These are phyloP conservation scores for Candida taoyuanica DNA, from an alignment of 805 yeast genomes.

Conservation along the genomic window DNA sequence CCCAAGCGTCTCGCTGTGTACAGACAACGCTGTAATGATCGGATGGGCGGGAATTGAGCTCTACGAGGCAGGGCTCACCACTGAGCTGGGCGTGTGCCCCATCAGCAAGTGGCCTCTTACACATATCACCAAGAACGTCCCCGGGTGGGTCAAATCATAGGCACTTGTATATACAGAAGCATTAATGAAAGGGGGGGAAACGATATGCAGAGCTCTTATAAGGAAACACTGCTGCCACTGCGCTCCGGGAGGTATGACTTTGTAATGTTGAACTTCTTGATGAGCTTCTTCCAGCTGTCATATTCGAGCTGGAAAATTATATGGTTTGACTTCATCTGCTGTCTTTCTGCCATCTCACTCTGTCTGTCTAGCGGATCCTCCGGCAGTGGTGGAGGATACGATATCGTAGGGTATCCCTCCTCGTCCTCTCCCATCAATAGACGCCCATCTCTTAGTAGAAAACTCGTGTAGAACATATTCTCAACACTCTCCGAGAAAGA, in stretches of 20 bases:
- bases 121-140: conserved; percentile 38
- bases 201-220: too few species aligned
- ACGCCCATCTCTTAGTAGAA: conserved; percentile 69
- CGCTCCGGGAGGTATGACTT: conserved; percentile 44
- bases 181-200: too few species aligned
- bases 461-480: conserved; percentile 78
- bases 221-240: neutral
- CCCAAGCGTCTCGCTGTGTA: conserved; percentile 71
- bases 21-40: conserved; percentile 96
- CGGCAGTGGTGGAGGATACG: conserved; percentile 30
- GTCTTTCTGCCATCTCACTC: conserved; percentile 24
- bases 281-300: conserved; percentile 57
- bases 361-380: conserved; percentile 22
- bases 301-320: conserved; percentile 69
- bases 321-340: conserved; percentile 42
- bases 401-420: conserved; percentile 39
- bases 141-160: conserved; percentile 42
- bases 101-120: conserved; percentile 78
- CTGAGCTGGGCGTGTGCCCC: conserved; percentile 57
- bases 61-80: conserved; percentile 45
- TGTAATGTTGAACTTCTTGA: conserved; percentile 50
- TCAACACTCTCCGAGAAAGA: conserved; percentile 80
- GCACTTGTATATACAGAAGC: too few species aligned
- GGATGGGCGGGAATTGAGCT: conserved; percentile 96
- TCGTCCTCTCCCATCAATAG: conserved; percentile 50